Conservation (phyloP, 352 stramenopile genomes). For the Phytopythium oedochilum region DNA sequence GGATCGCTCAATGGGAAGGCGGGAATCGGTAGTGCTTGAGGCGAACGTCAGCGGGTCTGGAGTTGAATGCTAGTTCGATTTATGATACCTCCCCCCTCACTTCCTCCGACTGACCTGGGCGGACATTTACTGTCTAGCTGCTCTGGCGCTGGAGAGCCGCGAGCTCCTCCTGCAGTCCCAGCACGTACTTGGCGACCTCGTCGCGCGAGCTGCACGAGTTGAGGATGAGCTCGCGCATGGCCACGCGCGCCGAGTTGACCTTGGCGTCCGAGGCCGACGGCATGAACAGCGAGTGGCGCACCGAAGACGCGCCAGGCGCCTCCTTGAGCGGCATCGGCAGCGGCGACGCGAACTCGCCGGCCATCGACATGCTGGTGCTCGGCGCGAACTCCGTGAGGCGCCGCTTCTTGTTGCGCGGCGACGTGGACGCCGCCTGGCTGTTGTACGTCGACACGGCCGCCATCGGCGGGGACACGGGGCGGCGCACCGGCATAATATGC, state of each 20-base stretch:
- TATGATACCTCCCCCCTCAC: background rate
- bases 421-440: constrained; percentile 37
- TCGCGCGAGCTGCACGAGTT: constrained; percentile 43
- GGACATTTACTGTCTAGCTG: background rate
- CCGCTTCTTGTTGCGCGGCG: constrained; percentile 38
- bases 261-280: constrained; percentile 16
- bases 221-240: constrained; percentile 45
- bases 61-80: background rate
- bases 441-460: constrained; percentile 32
- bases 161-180: constrained; percentile 50
- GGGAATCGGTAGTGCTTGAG: too few species aligned
- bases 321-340: background rate
- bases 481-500: background rate
- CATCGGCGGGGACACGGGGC: constrained; percentile 33
- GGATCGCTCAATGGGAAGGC: too few species aligned
- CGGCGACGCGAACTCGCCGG: constrained; percentile 11
- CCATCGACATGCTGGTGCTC: constrained; percentile 5
- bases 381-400: constrained; percentile 25
- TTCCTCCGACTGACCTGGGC: background rate
- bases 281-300: constrained; percentile 26
- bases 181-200: constrained; percentile 51
- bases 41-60: too few species aligned
- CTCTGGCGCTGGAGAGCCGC: constrained; percentile 31
- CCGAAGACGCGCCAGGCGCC: constrained; percentile 10
- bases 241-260: constrained; percentile 28